Base-by-base conservation (phyloP, 164 flowering plant genomes). In the Aristolochia contorta region DNA sequence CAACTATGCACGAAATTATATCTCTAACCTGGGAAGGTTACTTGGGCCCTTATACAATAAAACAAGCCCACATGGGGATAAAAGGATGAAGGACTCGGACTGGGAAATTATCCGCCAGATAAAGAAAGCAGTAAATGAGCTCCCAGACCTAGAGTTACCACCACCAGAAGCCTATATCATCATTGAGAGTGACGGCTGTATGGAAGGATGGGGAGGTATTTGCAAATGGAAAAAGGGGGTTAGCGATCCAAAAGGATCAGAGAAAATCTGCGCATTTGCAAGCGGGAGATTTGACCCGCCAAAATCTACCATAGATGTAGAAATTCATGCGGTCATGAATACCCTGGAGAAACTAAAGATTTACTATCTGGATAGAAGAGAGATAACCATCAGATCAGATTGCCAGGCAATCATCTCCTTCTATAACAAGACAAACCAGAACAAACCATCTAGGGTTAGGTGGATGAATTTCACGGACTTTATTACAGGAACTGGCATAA, bases 201-300 rank as follows among this genome's bases (percentile, higher is more conserved):
- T 56, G 58, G 58, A 56, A 16, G 58, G 37, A 56, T 56, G 58
- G 58, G 58, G 58, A 56, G 56, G 56, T 9, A n/a, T 53, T 53
- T 12, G 15, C 19, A 53, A 53, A 53, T 53, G 56, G 56, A 9
- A 16, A 46, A 9, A 9, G 16, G 9, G 12, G 12, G 16, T 8
- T 9, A 16, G 47, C 9, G 16, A 16, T 16, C 16, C 47, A 16
- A 46, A 16, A 16, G 16, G 47, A 8, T 9, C 9, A 46, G 47
- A 46, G 16, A 46, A 16, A 46, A 16, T 46, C 47, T 46, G 9
- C 47, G 9, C 47, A 8, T 46, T 8, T 16, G 9, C 12, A 9
- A 46, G 47, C 47, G 47, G 47, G 9, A 46, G 47, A 46, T 46
- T 46, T 46, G 47, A 9, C 16, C 9, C 47, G 16, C 47, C 47